These are phyloP conservation scores for Ustilaginoidea virens DNA, from an alignment of 2,329 filamentous ascomycete species.

Conservation along the genomic window DNA sequence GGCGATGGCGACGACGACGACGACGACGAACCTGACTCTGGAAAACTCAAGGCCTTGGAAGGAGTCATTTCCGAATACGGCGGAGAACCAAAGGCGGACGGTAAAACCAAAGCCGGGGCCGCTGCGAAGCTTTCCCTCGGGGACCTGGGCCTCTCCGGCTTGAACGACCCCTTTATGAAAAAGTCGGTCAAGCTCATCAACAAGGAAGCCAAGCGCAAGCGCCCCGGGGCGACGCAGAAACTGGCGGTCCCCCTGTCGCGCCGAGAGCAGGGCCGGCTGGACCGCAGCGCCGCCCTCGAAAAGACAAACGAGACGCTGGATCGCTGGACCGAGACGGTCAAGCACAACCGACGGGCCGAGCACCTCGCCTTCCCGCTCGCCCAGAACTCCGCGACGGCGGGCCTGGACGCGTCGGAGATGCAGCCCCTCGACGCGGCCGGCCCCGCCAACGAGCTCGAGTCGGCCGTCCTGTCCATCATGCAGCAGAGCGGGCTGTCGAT, in stretches of 20 bases:
- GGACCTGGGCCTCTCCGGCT: constrained; percentile 55
- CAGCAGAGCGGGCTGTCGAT: constrained; percentile 67
- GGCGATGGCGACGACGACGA: constrained; percentile 34
- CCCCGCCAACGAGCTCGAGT: constrained; percentile 67
- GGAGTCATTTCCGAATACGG: constrained; percentile 54
- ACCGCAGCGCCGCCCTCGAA: constrained; percentile 69
- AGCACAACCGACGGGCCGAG: constrained; percentile 81
- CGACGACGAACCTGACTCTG: constrained; percentile 29
- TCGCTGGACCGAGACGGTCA: constrained; percentile 89
- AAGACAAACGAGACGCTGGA: constrained; percentile 85
- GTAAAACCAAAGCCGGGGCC: constrained; percentile 23
- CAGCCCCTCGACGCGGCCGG: constrained; percentile 46
- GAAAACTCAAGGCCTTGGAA: constrained; percentile 49
- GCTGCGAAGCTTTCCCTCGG: constrained; percentile 58
- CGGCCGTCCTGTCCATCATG: constrained; percentile 75
- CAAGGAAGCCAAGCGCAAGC: constrained; percentile 39
- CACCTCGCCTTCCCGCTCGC: constrained; percentile 78
- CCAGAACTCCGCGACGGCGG: constrained; percentile 48
- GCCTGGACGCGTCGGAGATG: constrained; percentile 46
- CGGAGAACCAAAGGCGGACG: constrained; percentile 43
- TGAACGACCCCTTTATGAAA: constrained; percentile 61
- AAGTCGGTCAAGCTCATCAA: constrained; percentile 63
- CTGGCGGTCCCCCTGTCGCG: constrained; percentile 71
- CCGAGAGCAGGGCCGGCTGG: constrained; percentile 71
- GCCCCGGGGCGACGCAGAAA: constrained; percentile 40